phyloP scores from a whole-genome alignment of 2,329 filamentous ascomycete genomes.

The Aspergillus sergii region DNA sequence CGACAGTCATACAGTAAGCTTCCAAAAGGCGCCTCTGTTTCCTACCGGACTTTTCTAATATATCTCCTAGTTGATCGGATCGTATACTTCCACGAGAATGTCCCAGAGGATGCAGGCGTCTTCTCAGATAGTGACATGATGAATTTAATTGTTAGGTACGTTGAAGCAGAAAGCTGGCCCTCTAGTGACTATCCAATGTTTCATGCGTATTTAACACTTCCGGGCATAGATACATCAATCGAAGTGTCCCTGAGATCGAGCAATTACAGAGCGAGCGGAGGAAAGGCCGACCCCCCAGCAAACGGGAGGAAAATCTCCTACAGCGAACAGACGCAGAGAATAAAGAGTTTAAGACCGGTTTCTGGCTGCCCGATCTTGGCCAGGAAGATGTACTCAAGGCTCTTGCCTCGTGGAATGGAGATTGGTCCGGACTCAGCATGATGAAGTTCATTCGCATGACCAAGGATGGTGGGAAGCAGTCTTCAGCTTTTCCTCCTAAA shows the following conservation, averaged over 20 bases:
- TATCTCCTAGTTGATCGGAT: slow-evolving; percentile 62
- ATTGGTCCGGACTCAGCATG: slow-evolving; percentile 77
- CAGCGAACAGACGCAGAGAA: slow-evolving; percentile 70
- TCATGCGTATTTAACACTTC: not conserved
- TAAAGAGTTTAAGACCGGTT: slow-evolving; percentile 80
- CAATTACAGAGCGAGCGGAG: slow-evolving; percentile 64
- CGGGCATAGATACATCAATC: slow-evolving; percentile 38
- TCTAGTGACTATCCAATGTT: too few relatives aligned
- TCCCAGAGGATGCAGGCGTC: slow-evolving; percentile 40
- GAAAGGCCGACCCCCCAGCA: slow-evolving; percentile 75
- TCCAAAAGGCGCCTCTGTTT: slow-evolving; percentile 26
- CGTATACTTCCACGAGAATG: slow-evolving; percentile 70
- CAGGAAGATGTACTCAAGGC: slow-evolving; percentile 65
- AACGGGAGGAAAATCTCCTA: slow-evolving; percentile 75
- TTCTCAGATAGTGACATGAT: slow-evolving; percentile 42
- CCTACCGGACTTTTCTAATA: not conserved
- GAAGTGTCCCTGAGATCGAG: slow-evolving; percentile 40
- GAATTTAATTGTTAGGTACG: slow-evolving; percentile 63
- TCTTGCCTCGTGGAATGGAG: slow-evolving; percentile 75
- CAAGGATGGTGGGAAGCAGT: slow-evolving; percentile 63
- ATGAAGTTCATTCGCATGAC: slow-evolving; percentile 77
- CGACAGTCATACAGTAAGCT: slow-evolving; percentile 70
- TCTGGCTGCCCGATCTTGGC: slow-evolving; percentile 77
- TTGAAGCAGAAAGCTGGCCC: not conserved
- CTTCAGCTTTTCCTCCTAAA: slow-evolving; percentile 79